Percentiles rank a stretch among this genome's conserved stretches.
Conservation (phyloP, 192 early-diverging fungal species). For the Linnemannia exigua region DNA sequence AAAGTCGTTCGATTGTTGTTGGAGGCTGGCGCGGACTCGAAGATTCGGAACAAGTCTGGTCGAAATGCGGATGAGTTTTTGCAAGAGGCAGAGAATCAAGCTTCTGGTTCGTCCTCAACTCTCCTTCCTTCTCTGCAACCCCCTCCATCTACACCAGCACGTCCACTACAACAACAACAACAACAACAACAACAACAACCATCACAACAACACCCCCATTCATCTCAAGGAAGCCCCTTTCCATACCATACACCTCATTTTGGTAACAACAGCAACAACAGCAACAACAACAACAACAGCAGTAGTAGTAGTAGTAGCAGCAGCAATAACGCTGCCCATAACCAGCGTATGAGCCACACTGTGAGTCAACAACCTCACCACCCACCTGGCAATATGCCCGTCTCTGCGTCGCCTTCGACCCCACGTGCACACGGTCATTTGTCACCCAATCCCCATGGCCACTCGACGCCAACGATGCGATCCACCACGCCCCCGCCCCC, state of each 20-base stretch:
- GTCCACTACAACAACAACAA: background rate
- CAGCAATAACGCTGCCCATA: background rate
- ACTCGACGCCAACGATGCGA: constrained; percentile 8
- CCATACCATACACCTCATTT: constrained; percentile 1
- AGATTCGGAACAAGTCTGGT: constrained; percentile 77
- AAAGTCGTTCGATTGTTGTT: constrained; percentile 72
- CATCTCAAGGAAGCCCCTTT: background rate
- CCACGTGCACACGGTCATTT: constrained; percentile 18
- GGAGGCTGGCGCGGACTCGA: constrained; percentile 71
- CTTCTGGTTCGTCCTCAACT: constrained; percentile 15
- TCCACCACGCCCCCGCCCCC: constrained; percentile 35
- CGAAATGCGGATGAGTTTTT: constrained; percentile 76
- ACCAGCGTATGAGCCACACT: constrained; percentile 21
- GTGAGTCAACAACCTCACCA: constrained; percentile 19
- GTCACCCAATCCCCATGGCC: constrained; percentile 18
- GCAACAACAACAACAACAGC: background rate
- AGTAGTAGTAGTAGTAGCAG: background rate
- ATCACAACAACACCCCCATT: constrained; percentile 2
- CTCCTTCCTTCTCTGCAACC: constrained; percentile 10
- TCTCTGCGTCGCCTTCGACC: constrained; percentile 12
- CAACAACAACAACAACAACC: constrained; percentile 1
- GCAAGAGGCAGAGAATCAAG: constrained; percentile 41
- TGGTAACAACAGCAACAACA: constrained; percentile 1
- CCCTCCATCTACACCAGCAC: background rate
- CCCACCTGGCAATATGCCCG: constrained; percentile 8